Base-by-base conservation (phyloP, 805 yeast species). In the Komagataella mondaviorum region DNA sequence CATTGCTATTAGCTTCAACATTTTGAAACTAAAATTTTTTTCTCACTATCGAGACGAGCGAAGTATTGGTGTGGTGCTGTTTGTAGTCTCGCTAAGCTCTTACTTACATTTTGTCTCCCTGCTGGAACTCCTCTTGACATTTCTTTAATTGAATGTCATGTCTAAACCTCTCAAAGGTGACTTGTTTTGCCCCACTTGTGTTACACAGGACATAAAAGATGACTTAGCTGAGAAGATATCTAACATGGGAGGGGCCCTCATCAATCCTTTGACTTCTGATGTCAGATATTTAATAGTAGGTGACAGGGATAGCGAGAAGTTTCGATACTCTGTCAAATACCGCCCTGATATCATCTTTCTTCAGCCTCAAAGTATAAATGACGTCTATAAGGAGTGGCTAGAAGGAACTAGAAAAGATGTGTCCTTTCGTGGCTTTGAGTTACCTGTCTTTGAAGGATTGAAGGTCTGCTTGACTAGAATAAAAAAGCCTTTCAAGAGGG, bases 211-310 rank as follows among this genome's bases (percentile, higher is more conserved):
- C 2, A 60, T 65, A 39, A 70, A 78, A 55, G 68, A 70, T 22
- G 71, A 68, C 14, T 58, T 81, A 23, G 69, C 73, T 2, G 60
- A 65, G 7, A 73, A 73, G 59, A 71, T 83, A 52, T 61, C 65
- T 23, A 66, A 72, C 6, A 69, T 84, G 62, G 91, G 90, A 6
- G 90, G 89, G 1, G 59, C 57, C 7, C 77, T 72, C 56, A 71
- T 73, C 53, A 71, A 71, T 46, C 83, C 83, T 58, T 63, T 84
- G 56, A 78, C 82, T 69, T 75, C 80, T 48, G 81, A 80, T 60
- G 82, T 78, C 2, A 72, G 75, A 51, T 76, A 76, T 45, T 63
- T 85, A 23, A 70, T 85, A 4, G 81, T 83, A 30, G 88, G 88
- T 1, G 71, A 71, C 45, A 66, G 76, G 24, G 66, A 71, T 52